Percentiles rank a stretch among this genome's conserved stretches.
Evolutionary conservation across 176 grass and related monocot species (phyloP).

Genomic region (Zea mays): Zm-B73-REFERENCE-NAM-5.0 NC_050096.1:235415501-235416000

Average conservation of each 20-base stretch:
- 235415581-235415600: background rate
- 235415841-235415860: conserved; percentile 55
- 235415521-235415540: conserved; percentile 47
- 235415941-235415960: conserved; percentile 50
- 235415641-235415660: background rate
- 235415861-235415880: background rate
- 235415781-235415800: conserved; percentile 61
- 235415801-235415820: conserved; percentile 65
- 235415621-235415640: background rate
- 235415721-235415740: conserved; percentile 29
- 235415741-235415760: conserved; percentile 48
- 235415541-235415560: conserved; percentile 48
- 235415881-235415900: background rate
- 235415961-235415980: conserved; percentile 4
- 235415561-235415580: conserved; percentile 41
- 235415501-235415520: conserved; percentile 47
- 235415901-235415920: background rate
- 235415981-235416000: conserved; percentile 30
- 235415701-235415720: conserved; percentile 47
- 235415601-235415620: background rate
- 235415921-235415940: conserved; percentile 48
- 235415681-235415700: conserved; percentile 63
- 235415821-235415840: conserved; percentile 58
- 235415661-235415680: conserved; percentile 56
- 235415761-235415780: conserved; percentile 67